These are phyloP conservation scores for Comarum palustre DNA, from an alignment of 306 rosid species.

Conservation along the genomic window DNA sequence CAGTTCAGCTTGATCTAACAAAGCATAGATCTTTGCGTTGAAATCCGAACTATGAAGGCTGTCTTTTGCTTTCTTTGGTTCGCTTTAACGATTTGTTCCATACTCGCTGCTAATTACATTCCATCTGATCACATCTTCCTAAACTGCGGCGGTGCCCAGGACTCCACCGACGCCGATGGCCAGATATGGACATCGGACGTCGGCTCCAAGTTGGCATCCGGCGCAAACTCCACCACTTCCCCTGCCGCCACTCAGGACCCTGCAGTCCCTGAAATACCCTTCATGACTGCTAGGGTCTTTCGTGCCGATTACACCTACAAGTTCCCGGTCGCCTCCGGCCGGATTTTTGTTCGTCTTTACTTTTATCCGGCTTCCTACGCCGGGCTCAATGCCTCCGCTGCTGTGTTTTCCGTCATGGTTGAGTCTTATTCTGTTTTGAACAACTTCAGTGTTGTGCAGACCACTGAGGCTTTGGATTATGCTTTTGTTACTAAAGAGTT, in stretches of 20 bases:
- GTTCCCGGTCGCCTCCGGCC: slow-evolving; percentile 70
- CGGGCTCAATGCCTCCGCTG: slow-evolving; percentile 48
- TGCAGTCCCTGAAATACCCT: slow-evolving; percentile 59
- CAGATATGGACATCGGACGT: slow-evolving; percentile 66
- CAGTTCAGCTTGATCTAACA: too few relatives aligned
- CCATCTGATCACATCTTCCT: slow-evolving; percentile 63
- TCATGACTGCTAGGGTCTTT: slow-evolving; percentile 66
- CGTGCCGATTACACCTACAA: slow-evolving; percentile 51
- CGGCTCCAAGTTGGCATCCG: slow-evolving; percentile 49
- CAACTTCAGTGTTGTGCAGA: slow-evolving; percentile 72
- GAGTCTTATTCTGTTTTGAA: slow-evolving; percentile 58
- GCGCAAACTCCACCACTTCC: slow-evolving; percentile 32
- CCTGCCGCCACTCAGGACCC: slow-evolving; percentile 65
- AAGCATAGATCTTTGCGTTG: neutral
- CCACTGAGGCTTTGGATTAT: slow-evolving; percentile 55
- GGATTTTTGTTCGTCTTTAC: slow-evolving; percentile 69
- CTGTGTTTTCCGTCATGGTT: slow-evolving; percentile 47
- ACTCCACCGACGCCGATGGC: slow-evolving; percentile 46
- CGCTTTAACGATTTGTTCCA: slow-evolving; percentile 32
- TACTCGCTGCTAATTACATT: slow-evolving; percentile 45
- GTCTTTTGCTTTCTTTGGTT: slow-evolving; percentile 31
- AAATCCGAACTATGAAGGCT: slow-evolving; percentile 15
- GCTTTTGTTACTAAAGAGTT: slow-evolving; percentile 60
- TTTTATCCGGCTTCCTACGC: slow-evolving; percentile 71
- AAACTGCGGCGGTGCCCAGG: slow-evolving; percentile 69